These are phyloP conservation scores for Stephania cephalantha DNA, from an alignment of 164 flowering plant species.

Conservation along the genomic window DNA sequence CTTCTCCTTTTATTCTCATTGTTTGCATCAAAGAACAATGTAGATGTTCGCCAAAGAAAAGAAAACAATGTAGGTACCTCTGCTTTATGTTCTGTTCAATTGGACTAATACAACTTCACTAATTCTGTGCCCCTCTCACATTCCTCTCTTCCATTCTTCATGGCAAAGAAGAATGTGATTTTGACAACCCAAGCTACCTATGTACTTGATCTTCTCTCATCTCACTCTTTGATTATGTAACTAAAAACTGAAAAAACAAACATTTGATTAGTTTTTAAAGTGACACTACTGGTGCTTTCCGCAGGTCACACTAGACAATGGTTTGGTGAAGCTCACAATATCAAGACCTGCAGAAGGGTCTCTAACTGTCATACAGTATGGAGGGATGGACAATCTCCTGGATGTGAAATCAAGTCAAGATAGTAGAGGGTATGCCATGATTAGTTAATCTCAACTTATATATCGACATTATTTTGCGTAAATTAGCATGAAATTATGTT, in stretches of 20 bases:
- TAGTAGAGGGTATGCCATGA: constrained; percentile 34
- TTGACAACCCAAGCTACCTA: constrained; percentile 21
- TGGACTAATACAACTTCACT: neutral
- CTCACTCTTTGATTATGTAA: neutral
- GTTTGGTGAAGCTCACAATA: constrained; percentile 37
- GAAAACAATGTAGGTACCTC: neutral
- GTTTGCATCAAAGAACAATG: constrained; percentile 7
- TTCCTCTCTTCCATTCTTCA: constrained; percentile 1
- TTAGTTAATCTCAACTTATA: neutral
- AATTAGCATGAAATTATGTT: neutral
- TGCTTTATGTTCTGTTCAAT: neutral
- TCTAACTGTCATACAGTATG: constrained; percentile 42
- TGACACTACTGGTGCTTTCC: neutral
- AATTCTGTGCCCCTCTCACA: neutral
- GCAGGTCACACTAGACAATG: constrained; percentile 44
- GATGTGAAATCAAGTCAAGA: constrained; percentile 30
- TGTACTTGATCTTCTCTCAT: constrained; percentile 18
- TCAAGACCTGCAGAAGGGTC: constrained; percentile 34
- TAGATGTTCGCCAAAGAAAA: no score
- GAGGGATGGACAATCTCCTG: constrained; percentile 42
- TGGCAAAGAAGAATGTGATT: constrained; percentile 25
- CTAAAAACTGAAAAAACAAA: no score
- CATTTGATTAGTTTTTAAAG: no score
- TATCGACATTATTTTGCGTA: no score
- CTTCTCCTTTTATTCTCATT: constrained; percentile 1